phyloP scores from a whole-genome alignment of 352 stramenopile genomes.

The Globisporangium radiosum region DNA sequence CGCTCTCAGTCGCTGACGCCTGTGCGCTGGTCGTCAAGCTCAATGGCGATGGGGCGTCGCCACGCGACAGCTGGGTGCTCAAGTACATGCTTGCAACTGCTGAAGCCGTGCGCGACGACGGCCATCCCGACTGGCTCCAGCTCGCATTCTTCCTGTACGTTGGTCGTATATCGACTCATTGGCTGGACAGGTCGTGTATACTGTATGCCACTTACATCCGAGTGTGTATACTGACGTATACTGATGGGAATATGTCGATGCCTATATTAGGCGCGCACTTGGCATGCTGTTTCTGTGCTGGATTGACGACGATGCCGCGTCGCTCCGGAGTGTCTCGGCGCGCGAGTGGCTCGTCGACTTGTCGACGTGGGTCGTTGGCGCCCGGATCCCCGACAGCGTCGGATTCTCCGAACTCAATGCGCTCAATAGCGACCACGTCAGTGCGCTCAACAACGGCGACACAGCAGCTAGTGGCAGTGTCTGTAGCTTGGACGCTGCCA shows the following conservation, averaged over 20 bases:
- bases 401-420: constrained; percentile 54
- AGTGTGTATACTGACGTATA: not conserved
- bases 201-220: no score
- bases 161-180: no score
- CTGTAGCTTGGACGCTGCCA: constrained; percentile 28
- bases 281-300: constrained; percentile 75
- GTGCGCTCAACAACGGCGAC: not conserved
- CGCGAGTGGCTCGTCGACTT: constrained; percentile 63
- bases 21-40: constrained; percentile 54
- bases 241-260: not conserved
- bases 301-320: constrained; percentile 59
- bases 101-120: constrained; percentile 47
- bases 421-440: constrained; percentile 55
- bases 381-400: constrained; percentile 50
- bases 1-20: constrained; percentile 49
- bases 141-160: constrained; percentile 62
- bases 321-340: constrained; percentile 60
- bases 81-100: constrained; percentile 68
- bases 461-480: constrained; percentile 1
- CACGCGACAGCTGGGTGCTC: constrained; percentile 45
- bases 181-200: no score
- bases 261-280: constrained; percentile 32
- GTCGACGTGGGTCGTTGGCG: constrained; percentile 60
- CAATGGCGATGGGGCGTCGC: constrained; percentile 39
- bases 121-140: constrained; percentile 80